Percentiles rank a stretch among this genome's conserved stretches.
Evolutionary conservation across 768 basidiomycete species (phyloP).

Genomic region (Amylocystis lapponica): DNA sequence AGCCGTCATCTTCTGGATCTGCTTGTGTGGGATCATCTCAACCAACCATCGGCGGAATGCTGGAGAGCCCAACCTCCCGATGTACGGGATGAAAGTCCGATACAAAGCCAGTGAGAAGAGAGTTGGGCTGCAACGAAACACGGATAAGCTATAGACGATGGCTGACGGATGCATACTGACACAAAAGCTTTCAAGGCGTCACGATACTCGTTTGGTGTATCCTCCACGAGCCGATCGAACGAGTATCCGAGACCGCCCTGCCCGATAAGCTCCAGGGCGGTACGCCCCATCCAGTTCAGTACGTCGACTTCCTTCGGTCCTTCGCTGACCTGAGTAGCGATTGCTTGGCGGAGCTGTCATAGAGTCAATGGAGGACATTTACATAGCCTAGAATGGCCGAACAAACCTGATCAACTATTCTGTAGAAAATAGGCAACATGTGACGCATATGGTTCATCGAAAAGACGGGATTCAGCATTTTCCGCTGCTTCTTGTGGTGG

Average conservation of each 20-base stretch:
- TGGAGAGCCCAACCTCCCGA: conserved; percentile 4
- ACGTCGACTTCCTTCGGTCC: conserved; percentile 5
- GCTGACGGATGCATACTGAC: conserved; percentile 11
- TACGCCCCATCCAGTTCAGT: conserved; percentile 16
- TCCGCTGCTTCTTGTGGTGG: conserved; percentile 12
- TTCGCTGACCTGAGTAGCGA: background rate
- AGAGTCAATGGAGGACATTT: background rate
- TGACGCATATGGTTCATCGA: conserved; percentile 11
- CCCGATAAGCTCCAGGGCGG: conserved; percentile 19
- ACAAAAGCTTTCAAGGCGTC: conserved; percentile 17
- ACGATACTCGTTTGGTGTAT: conserved; percentile 12
- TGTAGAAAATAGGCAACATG: conserved; percentile 14
- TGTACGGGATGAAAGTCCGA: conserved; percentile 4
- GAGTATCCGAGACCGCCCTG: conserved; percentile 22
- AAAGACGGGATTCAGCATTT: conserved; percentile 15
- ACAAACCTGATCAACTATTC: conserved; percentile 2
- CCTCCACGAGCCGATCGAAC: conserved; percentile 15
- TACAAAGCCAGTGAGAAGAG: background rate
- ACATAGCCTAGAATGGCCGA: background rate
- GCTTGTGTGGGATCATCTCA: conserved; percentile 3
- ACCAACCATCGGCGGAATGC: conserved; percentile 1
- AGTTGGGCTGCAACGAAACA: too few relatives aligned
- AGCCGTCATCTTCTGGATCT: conserved; percentile 6
- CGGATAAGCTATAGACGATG: too few relatives aligned
- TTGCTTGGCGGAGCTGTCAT: conserved; percentile 7